Conservation (phyloP, 2,329 filamentous ascomycete species). For the Fusarium sarcochroum region DNA sequence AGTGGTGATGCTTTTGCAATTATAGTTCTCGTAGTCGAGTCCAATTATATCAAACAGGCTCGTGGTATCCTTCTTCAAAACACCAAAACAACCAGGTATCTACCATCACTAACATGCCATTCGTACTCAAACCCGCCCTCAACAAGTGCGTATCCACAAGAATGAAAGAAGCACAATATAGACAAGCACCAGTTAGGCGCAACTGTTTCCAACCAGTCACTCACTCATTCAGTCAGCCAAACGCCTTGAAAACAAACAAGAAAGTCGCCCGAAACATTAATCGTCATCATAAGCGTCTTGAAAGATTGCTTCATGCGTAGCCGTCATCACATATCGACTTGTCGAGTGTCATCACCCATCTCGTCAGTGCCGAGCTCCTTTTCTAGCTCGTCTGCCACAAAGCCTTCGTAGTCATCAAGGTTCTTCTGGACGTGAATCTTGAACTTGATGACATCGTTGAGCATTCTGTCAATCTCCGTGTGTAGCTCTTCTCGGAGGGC, state of each 20-base stretch:
- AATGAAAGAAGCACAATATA: slow-evolving; percentile 24
- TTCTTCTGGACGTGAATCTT: slow-evolving; percentile 96
- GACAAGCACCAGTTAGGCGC: slow-evolving; percentile 31
- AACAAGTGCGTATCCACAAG: slow-evolving; percentile 23
- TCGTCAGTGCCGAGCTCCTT: slow-evolving; percentile 80
- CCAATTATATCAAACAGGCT: slow-evolving; percentile 16
- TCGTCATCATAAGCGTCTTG: slow-evolving; percentile 45
- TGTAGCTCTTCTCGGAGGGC: slow-evolving; percentile 96
- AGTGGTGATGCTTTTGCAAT: slow-evolving; percentile 2
- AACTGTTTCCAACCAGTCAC: slow-evolving; percentile 25
- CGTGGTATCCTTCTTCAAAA: slow-evolving; percentile 41
- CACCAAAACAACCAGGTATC: slow-evolving; percentile 42
- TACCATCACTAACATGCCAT: slow-evolving; percentile 25
- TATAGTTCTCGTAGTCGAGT: slow-evolving; percentile 15
- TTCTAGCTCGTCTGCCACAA: slow-evolving; percentile 94
- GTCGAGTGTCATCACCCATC: slow-evolving; percentile 66
- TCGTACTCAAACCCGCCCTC: slow-evolving; percentile 25
- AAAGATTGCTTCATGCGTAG: slow-evolving; percentile 34
- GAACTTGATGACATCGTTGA: slow-evolving; percentile 98
- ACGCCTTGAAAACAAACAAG: slow-evolving; percentile 39
- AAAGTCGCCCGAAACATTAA: slow-evolving; percentile 34
- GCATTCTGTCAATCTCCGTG: slow-evolving; percentile 93
- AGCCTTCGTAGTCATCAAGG: slow-evolving; percentile 93
- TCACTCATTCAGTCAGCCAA: slow-evolving; percentile 28
- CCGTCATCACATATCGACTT: slow-evolving; percentile 56